These are phyloP conservation scores for Hypomontagnella submonticulosa DNA, from an alignment of 495 filamentous ascomycete species.

Conservation along the genomic window DNA sequence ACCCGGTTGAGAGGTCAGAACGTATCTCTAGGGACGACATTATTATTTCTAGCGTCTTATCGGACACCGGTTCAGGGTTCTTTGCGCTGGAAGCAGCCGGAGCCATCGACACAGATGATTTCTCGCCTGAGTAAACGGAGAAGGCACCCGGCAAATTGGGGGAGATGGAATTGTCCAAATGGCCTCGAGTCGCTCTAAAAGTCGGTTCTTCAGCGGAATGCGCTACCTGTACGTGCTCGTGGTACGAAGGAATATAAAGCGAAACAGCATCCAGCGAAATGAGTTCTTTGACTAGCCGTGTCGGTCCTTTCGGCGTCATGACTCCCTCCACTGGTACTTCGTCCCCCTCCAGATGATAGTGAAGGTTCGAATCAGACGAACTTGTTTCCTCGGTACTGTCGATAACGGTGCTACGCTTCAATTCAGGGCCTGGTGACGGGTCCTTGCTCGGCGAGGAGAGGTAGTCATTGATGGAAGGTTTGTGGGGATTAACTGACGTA, in stretches of 20 bases:
- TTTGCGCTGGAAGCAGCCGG: slow-evolving; percentile 13
- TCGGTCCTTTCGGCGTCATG: slow-evolving; percentile 59
- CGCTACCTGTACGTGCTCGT: slow-evolving; percentile 51
- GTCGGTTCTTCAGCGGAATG: slow-evolving; percentile 24
- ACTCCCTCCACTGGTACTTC: slow-evolving; percentile 46
- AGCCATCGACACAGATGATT: slow-evolving; percentile 49
- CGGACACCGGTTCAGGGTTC: slow-evolving; percentile 25
- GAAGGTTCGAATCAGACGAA: slow-evolving; percentile 13
- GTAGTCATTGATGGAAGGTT: neutral
- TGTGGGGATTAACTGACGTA: neutral
- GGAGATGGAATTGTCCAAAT: slow-evolving; percentile 49
- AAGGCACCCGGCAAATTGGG: slow-evolving; percentile 68
- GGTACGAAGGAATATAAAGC: slow-evolving; percentile 57
- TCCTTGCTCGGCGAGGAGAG: neutral
- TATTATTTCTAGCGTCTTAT: slow-evolving; percentile 63
- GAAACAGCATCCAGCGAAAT: slow-evolving; percentile 55
- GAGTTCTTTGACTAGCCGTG: slow-evolving; percentile 60
- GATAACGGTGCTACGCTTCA: slow-evolving; percentile 2
- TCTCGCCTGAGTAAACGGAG: slow-evolving; percentile 52
- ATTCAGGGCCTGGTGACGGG: neutral
- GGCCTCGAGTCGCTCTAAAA: slow-evolving; percentile 24
- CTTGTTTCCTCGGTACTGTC: slow-evolving; percentile 42
- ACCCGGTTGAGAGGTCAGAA: slow-evolving; percentile 76
- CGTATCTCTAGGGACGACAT: slow-evolving; percentile 66
- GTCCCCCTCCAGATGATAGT: slow-evolving; percentile 7